phyloP scores from a whole-genome alignment of 1,139 yeast genomes.

The Dujonia santamariae region DNA sequence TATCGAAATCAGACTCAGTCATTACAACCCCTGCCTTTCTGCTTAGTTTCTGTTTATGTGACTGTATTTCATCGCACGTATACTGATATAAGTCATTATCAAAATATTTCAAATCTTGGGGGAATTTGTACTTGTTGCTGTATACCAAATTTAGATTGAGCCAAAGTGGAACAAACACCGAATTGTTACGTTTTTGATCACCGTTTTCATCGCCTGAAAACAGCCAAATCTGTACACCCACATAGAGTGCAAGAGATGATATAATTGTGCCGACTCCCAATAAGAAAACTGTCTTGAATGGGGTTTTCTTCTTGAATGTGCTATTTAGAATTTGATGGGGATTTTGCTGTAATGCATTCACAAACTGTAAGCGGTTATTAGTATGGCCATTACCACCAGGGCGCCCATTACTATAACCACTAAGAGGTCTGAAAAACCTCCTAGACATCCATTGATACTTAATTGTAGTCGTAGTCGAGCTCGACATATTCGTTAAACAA shows the following conservation, averaged over 20 bases:
- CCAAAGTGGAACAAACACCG: conserved; percentile 33
- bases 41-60: conserved; percentile 15
- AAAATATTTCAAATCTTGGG: conserved; percentile 23
- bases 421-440: no score
- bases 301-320: not conserved
- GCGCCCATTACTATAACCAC: no score
- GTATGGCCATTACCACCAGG: no score
- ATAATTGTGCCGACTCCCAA: conserved; percentile 22
- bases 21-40: conserved; percentile 7
- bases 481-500: no score
- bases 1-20: no score
- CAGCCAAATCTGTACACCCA: conserved; percentile 18
- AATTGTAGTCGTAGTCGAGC: no score
- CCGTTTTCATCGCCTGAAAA: conserved; percentile 14
- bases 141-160: conserved; percentile 24
- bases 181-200: conserved; percentile 8
- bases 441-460: no score
- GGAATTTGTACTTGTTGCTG: conserved; percentile 20
- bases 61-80: no score
- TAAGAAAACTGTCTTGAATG: conserved; percentile 14
- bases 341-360: no score
- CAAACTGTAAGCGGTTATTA: no score
- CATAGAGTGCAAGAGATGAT: conserved; percentile 24
- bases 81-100: conserved; percentile 21
- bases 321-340: not conserved